A percentile compares a stretch with the other conserved stretches of the same genome.
Evolutionary conservation across 768 basidiomycete genomes (phyloP).

Genomic region (Lactarius indigo): DNA sequence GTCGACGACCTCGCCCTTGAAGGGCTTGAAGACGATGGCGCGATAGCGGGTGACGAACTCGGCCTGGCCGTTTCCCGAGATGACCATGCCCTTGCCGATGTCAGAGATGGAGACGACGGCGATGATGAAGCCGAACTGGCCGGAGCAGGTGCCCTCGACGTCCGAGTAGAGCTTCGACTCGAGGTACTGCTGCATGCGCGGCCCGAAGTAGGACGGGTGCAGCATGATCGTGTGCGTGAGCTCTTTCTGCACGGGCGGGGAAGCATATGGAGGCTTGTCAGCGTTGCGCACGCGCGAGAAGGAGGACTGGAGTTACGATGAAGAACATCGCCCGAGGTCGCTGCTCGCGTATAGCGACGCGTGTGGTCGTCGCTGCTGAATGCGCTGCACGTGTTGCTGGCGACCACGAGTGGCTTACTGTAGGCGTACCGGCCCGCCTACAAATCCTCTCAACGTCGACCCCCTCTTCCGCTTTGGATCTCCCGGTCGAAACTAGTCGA

Average conservation of each 20-base stretch:
- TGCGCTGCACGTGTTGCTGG: too few relatives aligned
- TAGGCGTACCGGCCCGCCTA: too few relatives aligned
- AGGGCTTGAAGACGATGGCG: slow-evolving; percentile 99
- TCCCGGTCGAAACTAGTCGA: neutral
- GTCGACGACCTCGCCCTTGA: slow-evolving; percentile 98
- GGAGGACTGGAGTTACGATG: slow-evolving; percentile 15
- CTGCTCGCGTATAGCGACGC: too few relatives aligned
- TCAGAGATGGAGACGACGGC: slow-evolving; percentile 87
- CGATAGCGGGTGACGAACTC: slow-evolving; percentile 93
- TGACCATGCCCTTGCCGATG: slow-evolving; percentile 89
- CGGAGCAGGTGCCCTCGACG: slow-evolving; percentile 96
- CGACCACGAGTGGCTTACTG: too few relatives aligned
- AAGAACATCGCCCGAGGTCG: slow-evolving; percentile 16
- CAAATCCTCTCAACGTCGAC: too few relatives aligned
- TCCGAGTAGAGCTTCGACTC: slow-evolving; percentile 92
- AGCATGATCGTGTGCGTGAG: slow-evolving; percentile 96
- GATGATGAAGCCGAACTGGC: slow-evolving; percentile 92
- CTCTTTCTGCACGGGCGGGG: slow-evolving; percentile 65
- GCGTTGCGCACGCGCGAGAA: neutral
- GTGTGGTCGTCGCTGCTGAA: neutral
- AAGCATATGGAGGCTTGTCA: neutral
- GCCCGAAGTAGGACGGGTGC: slow-evolving; percentile 97
- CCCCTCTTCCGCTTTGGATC: too few relatives aligned
- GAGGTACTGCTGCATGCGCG: slow-evolving; percentile 90
- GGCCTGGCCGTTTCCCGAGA: slow-evolving; percentile 90